Base-by-base conservation (phyloP, 1,284 basidiomycete species). In the Takashimella koratensis region DNA sequence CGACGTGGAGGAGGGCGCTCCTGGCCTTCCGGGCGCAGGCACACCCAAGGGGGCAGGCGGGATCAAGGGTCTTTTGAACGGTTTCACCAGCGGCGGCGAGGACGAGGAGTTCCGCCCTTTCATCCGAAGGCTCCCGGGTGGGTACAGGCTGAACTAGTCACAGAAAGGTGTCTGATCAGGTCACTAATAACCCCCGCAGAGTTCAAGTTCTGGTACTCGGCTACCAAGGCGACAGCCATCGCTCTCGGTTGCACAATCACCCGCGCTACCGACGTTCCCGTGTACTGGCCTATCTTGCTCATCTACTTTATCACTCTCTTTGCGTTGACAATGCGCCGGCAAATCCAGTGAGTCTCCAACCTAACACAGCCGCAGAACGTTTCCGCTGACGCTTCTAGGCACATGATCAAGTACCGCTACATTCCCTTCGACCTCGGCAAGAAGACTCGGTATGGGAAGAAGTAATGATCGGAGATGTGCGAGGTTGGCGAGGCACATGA, bases 331-430 rank as follows among this genome's bases (percentile, higher is more conserved):
- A 94, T 95, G 91, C 82, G 91, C 60, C 81, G 90, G 63, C 91
- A 94, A 78, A 91, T 95, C 68, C 89, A 88, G 91, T 94, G 71
- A 66, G 90, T 83, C 2, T n/a, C 40, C 39, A 36, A 16, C n/a
- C 22, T 26, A n/a, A n/a, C n/a, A n/a, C n/a, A n/a, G n/a, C n/a
- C n/a, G n/a, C n/a, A n/a, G n/a, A n/a, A n/a, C 19, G 16, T 39
- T 43, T 23, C 13, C 30, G 25, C 47, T 58, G 44, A 59, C 51
- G 36, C 22, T 47, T 43, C 10, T 71, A 94, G 91, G 68, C 95
- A 98, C 77, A 98, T 98, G 95, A 89, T 96, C 81, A 95, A 95
- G 77, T 97, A 98, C 81, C 92, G 90, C 74, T 95, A 91, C 76
- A 69, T 75, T 25, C 69, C 70, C 12, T 74, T 72, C 52, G 75